Conservation (phyloP, 2,329 filamentous ascomycete genomes). For the Reticulascus tulasneorum region DNA sequence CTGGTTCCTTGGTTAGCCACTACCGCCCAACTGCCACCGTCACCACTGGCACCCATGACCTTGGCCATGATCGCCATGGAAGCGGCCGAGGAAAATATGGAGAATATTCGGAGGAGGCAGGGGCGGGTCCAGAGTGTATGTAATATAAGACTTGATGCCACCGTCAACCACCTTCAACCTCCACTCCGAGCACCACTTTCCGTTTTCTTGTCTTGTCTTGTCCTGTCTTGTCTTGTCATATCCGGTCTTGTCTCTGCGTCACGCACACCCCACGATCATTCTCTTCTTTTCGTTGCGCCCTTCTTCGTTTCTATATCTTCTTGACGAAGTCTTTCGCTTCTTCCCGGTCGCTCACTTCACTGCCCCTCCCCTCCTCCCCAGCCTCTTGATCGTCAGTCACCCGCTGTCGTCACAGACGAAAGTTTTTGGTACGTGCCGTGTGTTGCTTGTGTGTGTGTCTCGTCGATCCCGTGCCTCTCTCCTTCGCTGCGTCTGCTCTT, state of each 20-base stretch:
- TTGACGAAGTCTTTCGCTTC: no score
- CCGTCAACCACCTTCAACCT: conserved; percentile 8
- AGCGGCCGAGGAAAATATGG: no score
- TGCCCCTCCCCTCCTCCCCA: no score
- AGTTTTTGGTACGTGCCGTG: conserved; percentile 7
- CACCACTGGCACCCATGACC: conserved; percentile 10
- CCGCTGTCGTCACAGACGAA: conserved; percentile 12
- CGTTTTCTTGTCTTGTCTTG: conserved; percentile 1
- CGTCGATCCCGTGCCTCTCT: conserved; percentile 8
- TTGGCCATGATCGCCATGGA: no score
- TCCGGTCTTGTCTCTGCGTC: conserved; percentile 11
- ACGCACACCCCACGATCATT: conserved; percentile 6
- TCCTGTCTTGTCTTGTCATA: no score
- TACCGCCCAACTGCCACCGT: conserved; percentile 6
- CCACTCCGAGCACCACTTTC: not conserved
- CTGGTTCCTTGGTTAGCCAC: no score
- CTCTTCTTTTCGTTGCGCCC: conserved; percentile 10
- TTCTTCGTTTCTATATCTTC: not conserved
- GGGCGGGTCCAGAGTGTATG: conserved; percentile 9
- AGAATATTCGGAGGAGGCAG: no score
- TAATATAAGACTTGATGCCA: conserved; percentile 14
- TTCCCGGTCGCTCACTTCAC: no score
- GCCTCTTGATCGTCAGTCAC: conserved; percentile 10
- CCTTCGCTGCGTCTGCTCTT: no score
- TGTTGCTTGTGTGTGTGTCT: conserved; percentile 1